Base-by-base conservation (phyloP, 2,329 filamentous ascomycete genomes). In the Cladorrhinum sp. region DNA sequence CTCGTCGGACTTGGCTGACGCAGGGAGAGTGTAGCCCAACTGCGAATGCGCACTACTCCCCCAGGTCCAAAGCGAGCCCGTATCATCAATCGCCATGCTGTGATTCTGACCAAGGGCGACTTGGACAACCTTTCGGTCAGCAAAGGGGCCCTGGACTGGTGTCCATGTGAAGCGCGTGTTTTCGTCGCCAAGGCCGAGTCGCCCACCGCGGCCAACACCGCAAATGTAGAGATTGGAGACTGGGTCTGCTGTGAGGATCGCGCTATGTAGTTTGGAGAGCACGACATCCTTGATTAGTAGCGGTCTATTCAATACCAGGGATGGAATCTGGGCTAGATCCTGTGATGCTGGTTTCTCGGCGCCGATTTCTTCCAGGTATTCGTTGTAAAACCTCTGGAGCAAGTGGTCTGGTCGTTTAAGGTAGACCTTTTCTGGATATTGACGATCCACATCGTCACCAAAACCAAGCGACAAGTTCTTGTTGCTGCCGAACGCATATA, bases 401-500 rank as follows among this genome's bases (percentile, higher is more conserved):
- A 98, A 79, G 70, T 91, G 86, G 23, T 91, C 87, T 0, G 95
- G 92, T 16, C 93, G 86, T 58, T 86, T 84, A 32, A 98, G 75
- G 29, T 81, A 78, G 10, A 97, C 86, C 9, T 92, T 89, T 72
- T 98, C 95, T 0, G 95, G 95, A 69, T 89, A 96, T 65, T 98
- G 93, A 2, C 95, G 87, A 71, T 99, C 93, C 72, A 97, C 92
- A 69, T 96, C 89, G 71, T 99, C 93, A n/a, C 93, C 93, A 62
- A 98, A 88, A 1, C 95, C 95, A 22, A 99, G 83, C 0, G 91
- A 95, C 9, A 96, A 77, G 67, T 99, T 99, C 71, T 95, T 96
- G 76, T 97, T 99, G 75, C 93, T 98, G 54, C 95, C 95, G 75
- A 98, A 97, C 1, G 92, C 89, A 69, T 92, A 98, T 0, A 97